These are phyloP conservation scores for Fraxinus floribunda DNA, from an alignment of 305 asterid species.

Conservation along the genomic window DNA sequence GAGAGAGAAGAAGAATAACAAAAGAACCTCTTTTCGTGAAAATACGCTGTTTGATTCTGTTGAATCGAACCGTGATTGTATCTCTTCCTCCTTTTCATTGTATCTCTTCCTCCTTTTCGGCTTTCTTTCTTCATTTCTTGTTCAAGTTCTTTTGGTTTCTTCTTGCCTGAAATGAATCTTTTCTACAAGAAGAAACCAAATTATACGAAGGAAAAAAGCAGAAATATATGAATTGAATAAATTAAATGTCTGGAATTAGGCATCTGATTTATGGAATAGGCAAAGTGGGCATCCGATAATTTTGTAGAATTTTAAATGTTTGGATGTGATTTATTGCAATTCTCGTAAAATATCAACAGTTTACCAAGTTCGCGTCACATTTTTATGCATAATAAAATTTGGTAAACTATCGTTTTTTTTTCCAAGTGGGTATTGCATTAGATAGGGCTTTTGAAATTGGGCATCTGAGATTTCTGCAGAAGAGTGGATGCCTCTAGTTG, in stretches of 20 bases:
- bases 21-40: slow-evolving; percentile 12
- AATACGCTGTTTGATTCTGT: slow-evolving; percentile 25
- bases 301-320: not conserved
- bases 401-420: not conserved
- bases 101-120: not conserved
- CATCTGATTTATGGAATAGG: not conserved
- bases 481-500: slow-evolving; percentile 14
- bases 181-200: slow-evolving; percentile 21
- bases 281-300: not conserved
- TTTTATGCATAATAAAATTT: not conserved
- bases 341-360: not conserved
- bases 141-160: slow-evolving; percentile 26
- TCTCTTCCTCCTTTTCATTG: not conserved
- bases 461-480: slow-evolving; percentile 21
- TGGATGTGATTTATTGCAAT: not conserved
- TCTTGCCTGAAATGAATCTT: not conserved
- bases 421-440: not conserved
- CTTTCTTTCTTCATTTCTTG: slow-evolving; percentile 7
- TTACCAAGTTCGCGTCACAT: not conserved
- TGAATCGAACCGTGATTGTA: slow-evolving; percentile 12
- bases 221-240: not conserved
- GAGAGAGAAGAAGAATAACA: not conserved
- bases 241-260: not conserved
- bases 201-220: slow-evolving; percentile 20
- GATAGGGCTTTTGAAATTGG: slow-evolving; percentile 14